Base-by-base conservation (phyloP, 1,139 yeast genomes). In the Geotrichum phurueaensis region DNA sequence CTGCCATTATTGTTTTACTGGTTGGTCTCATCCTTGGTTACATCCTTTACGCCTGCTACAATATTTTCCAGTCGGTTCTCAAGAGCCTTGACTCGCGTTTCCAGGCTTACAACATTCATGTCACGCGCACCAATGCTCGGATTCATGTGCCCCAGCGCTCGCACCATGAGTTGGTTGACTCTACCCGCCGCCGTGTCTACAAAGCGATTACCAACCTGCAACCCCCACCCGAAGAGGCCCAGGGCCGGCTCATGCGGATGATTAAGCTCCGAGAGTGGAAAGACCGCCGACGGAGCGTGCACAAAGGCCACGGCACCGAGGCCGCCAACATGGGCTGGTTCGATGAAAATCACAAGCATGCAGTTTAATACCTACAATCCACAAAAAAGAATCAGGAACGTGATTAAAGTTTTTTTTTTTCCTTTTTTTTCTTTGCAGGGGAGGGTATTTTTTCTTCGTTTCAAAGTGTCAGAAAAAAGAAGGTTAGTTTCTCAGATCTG, bases 291-390 rank as follows among this genome's bases (percentile, higher is more conserved):
- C 29, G 61, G 27, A 31, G 15, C 6, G 56, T 59, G 18, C 55
- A 52, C 20, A 27, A 29, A 1, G 58, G 58, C 7, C 15, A 56
- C 15, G 61, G 52, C 29, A 47, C 56, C 1, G 54, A 58, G 51
- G 61, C 61, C 6, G 61, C 58, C 10, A 58, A 58, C 43, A 31
- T 50, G 31, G 61, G 61, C 15, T 58, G 56, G 56, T 25, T 33
- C 9, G n/a, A 33, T 15, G 39, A 5, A 3, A 33, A 5, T 4
- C n/a, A 33, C 13, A 33, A 33, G 39, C n/a, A 33, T 6, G n/a
- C 39, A 33, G 39, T 33, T 6, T 6, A 25, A 25, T 3, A 25
- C 29, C 29, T 6, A 25, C 6, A 25, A 25, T 4, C 29, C 29
- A 25, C 29, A 25, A 25, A 25, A 25, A 3, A 6, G 6, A 25